Evolutionary conservation across 2,329 filamentous ascomycete genomes (phyloP), one percentile per base, ranked within the genome.

Genomic region (Aspergillus chevalieri): DNA sequence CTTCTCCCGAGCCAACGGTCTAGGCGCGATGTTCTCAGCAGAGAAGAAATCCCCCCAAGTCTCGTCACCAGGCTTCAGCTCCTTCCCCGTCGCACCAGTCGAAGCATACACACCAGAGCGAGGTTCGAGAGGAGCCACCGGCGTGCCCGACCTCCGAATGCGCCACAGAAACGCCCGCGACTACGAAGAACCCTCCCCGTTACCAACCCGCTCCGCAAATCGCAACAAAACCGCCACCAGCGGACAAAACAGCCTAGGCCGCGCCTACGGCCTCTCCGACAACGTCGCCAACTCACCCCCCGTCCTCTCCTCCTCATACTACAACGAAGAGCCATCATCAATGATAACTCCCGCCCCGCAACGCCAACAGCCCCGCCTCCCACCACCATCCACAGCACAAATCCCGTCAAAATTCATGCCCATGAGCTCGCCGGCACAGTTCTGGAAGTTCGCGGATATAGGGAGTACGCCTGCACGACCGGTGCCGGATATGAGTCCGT

Each of bases 321-420:
- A 74, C 49, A 72, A 75, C 48, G 73, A 76, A 17, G 71, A 67
- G 0, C 69, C 66, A 6, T 72, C 71, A 3, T 72, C 69, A 8
- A 74, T 76, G 65, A 71, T 75, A 47, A 77, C 74, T 0, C 74
- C 74, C 3, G 74, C 74, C 1, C 74, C 74, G 8, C 68, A 74
- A 52, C 69, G 74, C 17, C 72, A 77, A 45, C 74, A 76, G 47
- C 74, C 74, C 4, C 69, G 69, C 7, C 65, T 76, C 4, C 73
- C 73, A 10, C 74, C 74, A 6, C 74, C 74, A 0, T 76, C 73
- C 55, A 77, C 74, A 2, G 70, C 73, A 3, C 73, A 75, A 48
- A 68, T 75, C 14, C 74, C 74, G 1, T 75, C 73, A 17, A 76
- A 75, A 54, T 76, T 76, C 57, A 76, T 77, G 74, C 72, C 73